Evolutionary conservation across 129 eudicot species (phyloP), one percentile per base, ranked within the genome.

Genomic region (Lactuca sativa): DNA sequence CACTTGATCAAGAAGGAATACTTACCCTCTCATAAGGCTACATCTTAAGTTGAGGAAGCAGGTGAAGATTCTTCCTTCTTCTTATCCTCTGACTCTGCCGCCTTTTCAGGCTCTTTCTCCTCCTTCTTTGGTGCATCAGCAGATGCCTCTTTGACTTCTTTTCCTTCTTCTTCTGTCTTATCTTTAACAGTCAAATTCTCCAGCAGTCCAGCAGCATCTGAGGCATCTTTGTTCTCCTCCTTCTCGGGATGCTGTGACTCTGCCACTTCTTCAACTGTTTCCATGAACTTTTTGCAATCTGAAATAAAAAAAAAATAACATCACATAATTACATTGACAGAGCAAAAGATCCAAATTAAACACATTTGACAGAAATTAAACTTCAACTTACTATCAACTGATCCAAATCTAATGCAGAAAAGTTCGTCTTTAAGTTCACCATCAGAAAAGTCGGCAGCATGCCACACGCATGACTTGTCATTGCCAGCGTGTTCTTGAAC

Each of bases 241-340:
- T 81, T 76, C 38, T 53, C 56, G 16, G 52, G n/a, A 15, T 49
- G 68, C 74, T 88, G 91, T 38, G 89, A 88, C 64, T 88, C 96
- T 1, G 87, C 91, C 37, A 88, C 83, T 74, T 88, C 96, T 76
- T 76, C 76, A 64, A 88, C 73, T 21, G 77, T 80, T 73, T 88
- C 91, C 91, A 85, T 88, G 58, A 88, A 85, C 66, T 40, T 76
- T 40, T 83, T 88, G 87, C 89, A 82, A 77, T 85, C 96, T 88
- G 70, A 48, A 70, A 13, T 14, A 32, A 30, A 59, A 51, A 51
- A 2, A 37, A 49, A 25, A 47, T 3, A 47, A 11, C 1, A 63
- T 9, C 9, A n/a, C 4, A 11, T 6, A 44, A 47, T 10, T 4
- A 47, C 52, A 47, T 47, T 47, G 49, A 36, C 38, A 36, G 38